phyloP scores from a whole-genome alignment of 208 protist species.

The Acanthamoeba triangularis region DNA sequence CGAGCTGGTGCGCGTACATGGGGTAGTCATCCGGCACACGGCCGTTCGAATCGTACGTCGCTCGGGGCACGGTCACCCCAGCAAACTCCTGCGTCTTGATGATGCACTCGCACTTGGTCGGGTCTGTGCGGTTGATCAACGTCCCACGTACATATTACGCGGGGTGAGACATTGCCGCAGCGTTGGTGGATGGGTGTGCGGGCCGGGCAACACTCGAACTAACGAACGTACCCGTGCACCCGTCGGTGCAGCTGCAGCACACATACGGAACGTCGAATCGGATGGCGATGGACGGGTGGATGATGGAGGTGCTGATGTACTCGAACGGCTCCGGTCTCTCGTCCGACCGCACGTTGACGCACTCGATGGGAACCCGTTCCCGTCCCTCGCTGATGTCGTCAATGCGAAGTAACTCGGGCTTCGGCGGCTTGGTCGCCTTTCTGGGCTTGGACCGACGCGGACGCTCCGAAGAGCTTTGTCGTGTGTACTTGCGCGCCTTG shows the following conservation, averaged over 20 bases:
- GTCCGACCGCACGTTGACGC: background rate
- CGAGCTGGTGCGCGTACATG: background rate
- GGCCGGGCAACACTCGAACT: no score
- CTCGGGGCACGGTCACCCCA: no score
- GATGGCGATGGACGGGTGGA: background rate
- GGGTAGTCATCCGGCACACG: background rate
- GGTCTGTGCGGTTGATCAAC: background rate
- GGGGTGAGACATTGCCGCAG: background rate
- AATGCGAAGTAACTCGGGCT: background rate
- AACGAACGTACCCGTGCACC: background rate
- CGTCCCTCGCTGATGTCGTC: background rate
- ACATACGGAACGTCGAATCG: background rate
- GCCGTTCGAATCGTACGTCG: background rate
- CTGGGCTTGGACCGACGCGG: background rate
- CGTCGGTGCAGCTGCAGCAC: constrained; percentile 20
- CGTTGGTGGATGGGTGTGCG: background rate
- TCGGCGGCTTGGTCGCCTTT: background rate
- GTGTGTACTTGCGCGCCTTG: background rate
- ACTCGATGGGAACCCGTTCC: background rate
- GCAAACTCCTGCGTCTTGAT: background rate
- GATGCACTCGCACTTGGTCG: background rate
- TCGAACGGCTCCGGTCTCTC: background rate
- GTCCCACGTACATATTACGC: background rate
- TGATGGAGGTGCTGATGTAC: background rate
- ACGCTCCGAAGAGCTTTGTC: background rate